These are phyloP conservation scores for Thermoascus crustaceus DNA, from an alignment of 2,329 filamentous ascomycete genomes.

Conservation along the genomic window DNA sequence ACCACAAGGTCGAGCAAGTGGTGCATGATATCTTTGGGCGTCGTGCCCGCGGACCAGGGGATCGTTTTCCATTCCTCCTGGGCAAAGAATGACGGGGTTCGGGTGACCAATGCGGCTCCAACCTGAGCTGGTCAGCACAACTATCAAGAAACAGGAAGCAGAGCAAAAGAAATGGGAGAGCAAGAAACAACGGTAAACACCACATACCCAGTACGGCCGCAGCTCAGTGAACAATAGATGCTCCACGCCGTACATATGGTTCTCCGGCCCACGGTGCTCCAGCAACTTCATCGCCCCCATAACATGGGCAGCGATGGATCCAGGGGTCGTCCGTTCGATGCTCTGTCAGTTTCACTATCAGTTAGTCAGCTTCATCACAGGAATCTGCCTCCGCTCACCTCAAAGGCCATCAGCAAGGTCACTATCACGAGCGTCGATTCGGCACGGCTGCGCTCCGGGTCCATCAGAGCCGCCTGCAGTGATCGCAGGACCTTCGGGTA, in stretches of 20 bases:
- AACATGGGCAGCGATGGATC: conserved; percentile 25
- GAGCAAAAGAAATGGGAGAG: too few relatives aligned
- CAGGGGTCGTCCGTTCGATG: conserved; percentile 29
- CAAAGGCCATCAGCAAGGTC: conserved; percentile 30
- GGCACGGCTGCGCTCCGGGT: conserved; percentile 28
- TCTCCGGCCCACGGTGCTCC: conserved; percentile 32
- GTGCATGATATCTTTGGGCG: conserved; percentile 29
- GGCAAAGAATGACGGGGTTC: conserved; percentile 28
- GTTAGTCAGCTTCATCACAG: conserved; percentile 6
- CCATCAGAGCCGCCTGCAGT: conserved; percentile 28
- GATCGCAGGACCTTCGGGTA: conserved; percentile 29
- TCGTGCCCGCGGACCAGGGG: conserved; percentile 31
- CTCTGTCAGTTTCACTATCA: conserved; percentile 16
- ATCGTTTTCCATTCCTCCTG: conserved; percentile 32
- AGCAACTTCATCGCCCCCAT: conserved; percentile 29
- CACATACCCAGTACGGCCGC: conserved; percentile 30
- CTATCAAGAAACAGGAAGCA: too few relatives aligned
- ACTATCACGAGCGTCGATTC: conserved; percentile 33
- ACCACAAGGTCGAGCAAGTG: conserved; percentile 29
- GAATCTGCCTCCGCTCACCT: conserved; percentile 19
- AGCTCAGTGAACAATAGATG: conserved; percentile 32
- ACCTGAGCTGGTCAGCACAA: conserved; percentile 15
- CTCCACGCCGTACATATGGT: conserved; percentile 32
- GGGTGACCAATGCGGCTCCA: conserved; percentile 21
- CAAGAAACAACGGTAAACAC: neutral